phyloP scores from a whole-genome alignment of 192 early-diverging fungal species.

The Cladochytrium replicatum region DNA sequence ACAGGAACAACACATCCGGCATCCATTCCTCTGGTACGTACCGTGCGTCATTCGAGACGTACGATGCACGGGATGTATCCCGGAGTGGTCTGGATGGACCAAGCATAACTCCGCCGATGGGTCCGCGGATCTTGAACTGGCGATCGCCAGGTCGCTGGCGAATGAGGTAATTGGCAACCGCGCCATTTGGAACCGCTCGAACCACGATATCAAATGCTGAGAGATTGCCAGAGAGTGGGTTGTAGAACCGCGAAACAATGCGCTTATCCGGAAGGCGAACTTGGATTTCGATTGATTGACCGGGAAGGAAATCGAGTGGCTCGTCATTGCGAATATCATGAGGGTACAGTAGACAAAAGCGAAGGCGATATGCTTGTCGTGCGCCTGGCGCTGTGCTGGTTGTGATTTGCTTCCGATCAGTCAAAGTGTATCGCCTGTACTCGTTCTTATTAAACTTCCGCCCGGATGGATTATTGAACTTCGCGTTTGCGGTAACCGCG shows the following conservation, averaged over 20 bases:
- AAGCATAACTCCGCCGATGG: slow-evolving; percentile 9
- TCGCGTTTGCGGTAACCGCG: neutral
- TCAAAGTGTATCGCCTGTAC: slow-evolving; percentile 16
- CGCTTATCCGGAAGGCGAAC: slow-evolving; percentile 6
- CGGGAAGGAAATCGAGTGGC: slow-evolving; percentile 9
- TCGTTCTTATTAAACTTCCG: slow-evolving; percentile 5
- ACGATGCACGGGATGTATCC: neutral
- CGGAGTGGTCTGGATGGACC: neutral
- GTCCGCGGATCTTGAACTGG: slow-evolving; percentile 19
- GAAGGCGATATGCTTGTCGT: neutral
- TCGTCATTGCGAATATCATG: slow-evolving; percentile 8
- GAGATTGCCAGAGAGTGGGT: slow-evolving; percentile 9
- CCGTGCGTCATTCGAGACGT: neutral
- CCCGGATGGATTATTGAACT: neutral
- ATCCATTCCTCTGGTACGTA: neutral
- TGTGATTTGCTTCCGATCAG: slow-evolving; percentile 7
- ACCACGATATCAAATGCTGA: slow-evolving; percentile 16
- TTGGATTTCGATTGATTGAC: slow-evolving; percentile 15
- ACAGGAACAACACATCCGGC: slow-evolving; percentile 5
- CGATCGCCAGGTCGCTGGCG: slow-evolving; percentile 15
- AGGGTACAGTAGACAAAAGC: slow-evolving; percentile 22
- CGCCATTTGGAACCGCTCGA: slow-evolving; percentile 7
- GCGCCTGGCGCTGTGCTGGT: neutral
- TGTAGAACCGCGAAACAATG: slow-evolving; percentile 11
- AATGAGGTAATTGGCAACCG: slow-evolving; percentile 5